A percentile compares a stretch with the other conserved stretches of the same genome.
Evolutionary conservation across 441 rosid genomes (phyloP).

Genomic region (Gossypium trilobum): DNA sequence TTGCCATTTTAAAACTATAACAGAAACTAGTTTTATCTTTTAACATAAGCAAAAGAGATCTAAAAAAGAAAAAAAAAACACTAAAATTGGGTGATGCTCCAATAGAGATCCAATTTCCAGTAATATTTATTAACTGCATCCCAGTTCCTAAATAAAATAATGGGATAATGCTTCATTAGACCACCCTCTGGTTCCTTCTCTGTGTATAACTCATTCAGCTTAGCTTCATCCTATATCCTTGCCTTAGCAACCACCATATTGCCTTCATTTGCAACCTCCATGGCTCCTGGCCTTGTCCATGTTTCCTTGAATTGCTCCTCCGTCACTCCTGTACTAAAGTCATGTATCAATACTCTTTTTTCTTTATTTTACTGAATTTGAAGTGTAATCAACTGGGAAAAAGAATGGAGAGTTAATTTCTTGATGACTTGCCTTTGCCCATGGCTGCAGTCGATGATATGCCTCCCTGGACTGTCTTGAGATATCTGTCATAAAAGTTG

Average conservation of each 20-base stretch:
- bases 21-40: not conserved
- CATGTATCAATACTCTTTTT: not conserved
- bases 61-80: too few species aligned
- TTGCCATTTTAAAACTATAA: not conserved
- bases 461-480: constrained; percentile 88
- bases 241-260: constrained; percentile 62
- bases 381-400: not conserved
- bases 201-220: not conserved
- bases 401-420: not conserved
- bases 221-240: constrained; percentile 42
- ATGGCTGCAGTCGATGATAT: constrained; percentile 90
- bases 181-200: not conserved
- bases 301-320: constrained; percentile 92
- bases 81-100: too few species aligned
- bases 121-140: not conserved
- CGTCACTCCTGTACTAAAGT: constrained; percentile 52
- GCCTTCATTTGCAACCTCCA: constrained; percentile 35
- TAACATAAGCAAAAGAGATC: not conserved
- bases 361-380: not conserved
- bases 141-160: not conserved
- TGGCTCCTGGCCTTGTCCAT: constrained; percentile 63
- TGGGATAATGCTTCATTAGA: not conserved
- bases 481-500: constrained; percentile 72
- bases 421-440: constrained; percentile 63
- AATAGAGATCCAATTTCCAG: not conserved